phyloP scores from a whole-genome alignment of 2,329 filamentous ascomycete species.

The Cryphonectria nitschkei region DNA sequence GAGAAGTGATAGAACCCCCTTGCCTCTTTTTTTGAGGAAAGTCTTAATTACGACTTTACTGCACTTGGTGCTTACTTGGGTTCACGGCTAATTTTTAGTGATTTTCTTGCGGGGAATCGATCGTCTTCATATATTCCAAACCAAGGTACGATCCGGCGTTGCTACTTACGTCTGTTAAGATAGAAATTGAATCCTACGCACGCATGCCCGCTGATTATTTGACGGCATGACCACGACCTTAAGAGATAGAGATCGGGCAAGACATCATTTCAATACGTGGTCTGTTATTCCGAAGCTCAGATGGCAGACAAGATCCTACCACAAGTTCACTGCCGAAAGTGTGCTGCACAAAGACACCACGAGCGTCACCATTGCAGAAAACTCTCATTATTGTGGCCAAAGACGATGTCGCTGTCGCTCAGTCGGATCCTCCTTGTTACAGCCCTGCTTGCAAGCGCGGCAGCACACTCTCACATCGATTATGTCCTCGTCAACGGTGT shows the following conservation, averaged over 20 bases:
- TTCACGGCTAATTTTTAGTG: neutral
- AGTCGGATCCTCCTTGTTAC: neutral
- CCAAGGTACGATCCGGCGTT: neutral
- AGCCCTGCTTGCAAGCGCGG: neutral
- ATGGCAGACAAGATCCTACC: neutral
- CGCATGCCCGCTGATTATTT: no score
- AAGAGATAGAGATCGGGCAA: neutral
- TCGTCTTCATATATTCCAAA: neutral
- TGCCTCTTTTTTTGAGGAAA: neutral
- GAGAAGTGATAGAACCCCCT: neutral
- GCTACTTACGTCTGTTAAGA: neutral
- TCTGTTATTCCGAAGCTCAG: neutral
- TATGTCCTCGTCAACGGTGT: conserved; percentile 48
- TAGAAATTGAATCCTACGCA: neutral
- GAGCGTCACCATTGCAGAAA: neutral
- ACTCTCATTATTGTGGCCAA: neutral
- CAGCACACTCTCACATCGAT: conserved; percentile 38
- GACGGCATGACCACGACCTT: neutral
- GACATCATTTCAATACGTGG: neutral
- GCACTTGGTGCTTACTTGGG: neutral
- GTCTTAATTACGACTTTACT: neutral
- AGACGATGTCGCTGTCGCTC: neutral
- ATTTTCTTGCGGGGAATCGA: neutral
- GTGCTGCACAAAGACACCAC: neutral
- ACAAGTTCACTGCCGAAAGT: neutral